phyloP scores from a whole-genome alignment of 2,329 filamentous ascomycete species.

The Trichoderma breve region DNA sequence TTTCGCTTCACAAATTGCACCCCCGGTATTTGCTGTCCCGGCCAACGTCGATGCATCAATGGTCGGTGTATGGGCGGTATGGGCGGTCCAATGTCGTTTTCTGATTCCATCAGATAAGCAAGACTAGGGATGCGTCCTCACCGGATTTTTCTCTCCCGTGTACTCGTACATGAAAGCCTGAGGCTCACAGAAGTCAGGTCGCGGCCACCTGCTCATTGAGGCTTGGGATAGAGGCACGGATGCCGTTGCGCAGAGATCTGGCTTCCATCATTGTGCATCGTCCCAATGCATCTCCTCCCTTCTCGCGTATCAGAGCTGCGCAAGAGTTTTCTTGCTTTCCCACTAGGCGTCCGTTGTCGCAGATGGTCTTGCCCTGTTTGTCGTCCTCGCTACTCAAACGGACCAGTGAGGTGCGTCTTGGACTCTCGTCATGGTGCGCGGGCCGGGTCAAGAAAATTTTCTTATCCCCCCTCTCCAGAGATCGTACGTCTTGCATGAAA shows the following conservation, averaged over 20 bases:
- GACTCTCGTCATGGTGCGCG: conserved; percentile 13
- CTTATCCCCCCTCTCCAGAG: not conserved
- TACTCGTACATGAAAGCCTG: not conserved
- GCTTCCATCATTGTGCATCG: conserved; percentile 22
- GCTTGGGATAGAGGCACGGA: not conserved
- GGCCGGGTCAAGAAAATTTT: conserved; percentile 12
- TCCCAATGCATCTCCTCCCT: not conserved
- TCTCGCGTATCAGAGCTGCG: conserved; percentile 6
- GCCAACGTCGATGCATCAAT: not conserved
- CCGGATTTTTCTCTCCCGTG: not conserved
- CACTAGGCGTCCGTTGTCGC: conserved; percentile 9
- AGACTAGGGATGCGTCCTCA: not conserved
- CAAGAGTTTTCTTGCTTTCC: not conserved
- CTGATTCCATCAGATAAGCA: not conserved
- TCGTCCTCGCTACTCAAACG: conserved; percentile 10
- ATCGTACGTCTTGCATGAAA: conserved; percentile 16
- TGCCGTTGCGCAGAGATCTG: conserved; percentile 15
- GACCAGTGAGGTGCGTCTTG: conserved; percentile 14
- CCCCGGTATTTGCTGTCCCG: not conserved
- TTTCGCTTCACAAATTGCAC: not conserved
- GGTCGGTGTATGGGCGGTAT: not conserved
- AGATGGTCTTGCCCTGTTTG: conserved; percentile 3
- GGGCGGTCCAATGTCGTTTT: not conserved
- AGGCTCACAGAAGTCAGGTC: not conserved
- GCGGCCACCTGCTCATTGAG: not conserved